These are phyloP conservation scores for Sphagnum contortum DNA, from an alignment of 225 moss, liverwort and hornwort species.

Conservation along the genomic window DNA sequence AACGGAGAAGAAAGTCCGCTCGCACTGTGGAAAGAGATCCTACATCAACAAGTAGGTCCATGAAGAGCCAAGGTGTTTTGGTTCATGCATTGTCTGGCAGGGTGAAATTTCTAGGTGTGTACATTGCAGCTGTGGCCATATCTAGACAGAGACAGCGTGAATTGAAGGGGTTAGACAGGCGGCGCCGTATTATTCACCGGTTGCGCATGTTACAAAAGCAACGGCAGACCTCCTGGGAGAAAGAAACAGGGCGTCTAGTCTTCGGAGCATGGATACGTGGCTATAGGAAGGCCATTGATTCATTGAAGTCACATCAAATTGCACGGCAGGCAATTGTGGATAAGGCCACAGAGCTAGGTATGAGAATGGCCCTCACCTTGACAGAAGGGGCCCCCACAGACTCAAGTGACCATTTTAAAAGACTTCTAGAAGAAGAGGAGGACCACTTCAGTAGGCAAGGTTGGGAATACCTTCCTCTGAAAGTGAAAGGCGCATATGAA, in stretches of 20 bases:
- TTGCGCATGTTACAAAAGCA: conserved; percentile 47
- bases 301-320: conserved; percentile 42
- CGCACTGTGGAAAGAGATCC: no score
- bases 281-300: conserved; percentile 44
- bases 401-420: conserved; percentile 29
- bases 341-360: conserved; percentile 48
- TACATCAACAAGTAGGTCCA: background rate
- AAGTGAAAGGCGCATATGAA: conserved; percentile 39
- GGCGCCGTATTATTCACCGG: conserved; percentile 45
- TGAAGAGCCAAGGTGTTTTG: conserved; percentile 12
- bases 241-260: conserved; percentile 27
- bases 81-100: conserved; percentile 30
- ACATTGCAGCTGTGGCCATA: conserved; percentile 30
- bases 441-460: conserved; percentile 45
- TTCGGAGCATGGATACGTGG: conserved; percentile 34
- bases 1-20: no score
- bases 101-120: conserved; percentile 41
- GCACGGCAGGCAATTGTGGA: conserved; percentile 39
- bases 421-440: conserved; percentile 33
- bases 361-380: conserved; percentile 32
- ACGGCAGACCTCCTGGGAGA: conserved; percentile 35
- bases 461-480: conserved; percentile 35
- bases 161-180: conserved; percentile 44
- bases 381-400: conserved; percentile 22
- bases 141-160: conserved; percentile 36